These are phyloP conservation scores for Blastobotrys malaysiensis DNA, from an alignment of 1,139 yeast genomes.

Conservation along the genomic window DNA sequence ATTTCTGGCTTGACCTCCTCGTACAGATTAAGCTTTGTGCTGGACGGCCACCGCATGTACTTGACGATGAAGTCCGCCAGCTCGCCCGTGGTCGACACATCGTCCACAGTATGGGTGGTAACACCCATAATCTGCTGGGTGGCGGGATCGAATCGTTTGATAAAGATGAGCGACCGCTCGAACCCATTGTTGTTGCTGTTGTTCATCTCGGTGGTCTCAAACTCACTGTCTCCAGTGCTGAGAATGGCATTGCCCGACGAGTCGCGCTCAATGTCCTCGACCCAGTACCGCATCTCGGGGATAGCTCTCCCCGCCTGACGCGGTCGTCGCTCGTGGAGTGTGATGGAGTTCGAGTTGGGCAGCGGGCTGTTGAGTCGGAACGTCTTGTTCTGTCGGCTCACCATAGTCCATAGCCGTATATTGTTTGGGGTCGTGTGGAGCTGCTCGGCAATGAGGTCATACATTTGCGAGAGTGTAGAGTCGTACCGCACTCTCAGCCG, in stretches of 20 bases:
- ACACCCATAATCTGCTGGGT: conserved; percentile 55
- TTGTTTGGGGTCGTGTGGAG: conserved; percentile 38
- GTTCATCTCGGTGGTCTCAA: conserved; percentile 1
- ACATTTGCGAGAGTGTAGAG: conserved; percentile 48
- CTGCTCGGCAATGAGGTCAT: conserved; percentile 44
- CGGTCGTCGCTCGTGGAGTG: conserved; percentile 43
- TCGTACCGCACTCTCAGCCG: conserved; percentile 54
- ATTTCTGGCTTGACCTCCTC: conserved; percentile 71
- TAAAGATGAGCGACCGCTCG: conserved; percentile 43
- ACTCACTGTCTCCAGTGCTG: conserved; percentile 1
- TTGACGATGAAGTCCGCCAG: conserved; percentile 42
- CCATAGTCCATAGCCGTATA: conserved; percentile 61
- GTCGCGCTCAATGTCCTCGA: conserved; percentile 36
- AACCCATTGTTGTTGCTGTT: neutral
- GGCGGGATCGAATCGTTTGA: conserved; percentile 64
- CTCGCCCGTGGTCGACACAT: conserved; percentile 43
- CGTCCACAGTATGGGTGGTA: conserved; percentile 55
- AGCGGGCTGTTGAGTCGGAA: conserved; percentile 57
- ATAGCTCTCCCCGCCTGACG: conserved; percentile 14
- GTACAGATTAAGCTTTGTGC: conserved; percentile 42
- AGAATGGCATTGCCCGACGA: neutral
- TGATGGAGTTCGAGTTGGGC: conserved; percentile 34
- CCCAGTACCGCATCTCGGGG: conserved; percentile 41
- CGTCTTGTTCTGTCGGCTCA: conserved; percentile 69
- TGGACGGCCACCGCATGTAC: conserved; percentile 42